These are phyloP conservation scores for Rhodotorula kratochvilovae DNA, from an alignment of 768 basidiomycete species.

Conservation along the genomic window DNA sequence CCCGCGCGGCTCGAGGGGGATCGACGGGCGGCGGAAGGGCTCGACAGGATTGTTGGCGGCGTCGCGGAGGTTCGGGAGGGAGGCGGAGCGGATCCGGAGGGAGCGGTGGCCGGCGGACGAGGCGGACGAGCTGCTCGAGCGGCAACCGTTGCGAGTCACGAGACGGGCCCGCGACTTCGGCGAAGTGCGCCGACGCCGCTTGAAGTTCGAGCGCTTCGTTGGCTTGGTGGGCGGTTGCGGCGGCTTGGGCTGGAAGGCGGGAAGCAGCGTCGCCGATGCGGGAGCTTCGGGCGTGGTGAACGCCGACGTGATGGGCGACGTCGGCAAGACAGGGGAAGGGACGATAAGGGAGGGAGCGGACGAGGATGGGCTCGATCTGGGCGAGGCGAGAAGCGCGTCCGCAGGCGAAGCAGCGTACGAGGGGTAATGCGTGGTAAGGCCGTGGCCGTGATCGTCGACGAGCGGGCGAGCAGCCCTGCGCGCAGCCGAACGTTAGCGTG, in stretches of 20 bases:
- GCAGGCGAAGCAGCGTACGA: background rate
- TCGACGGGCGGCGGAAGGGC: conserved; percentile 2
- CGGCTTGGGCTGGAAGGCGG: conserved; percentile 45
- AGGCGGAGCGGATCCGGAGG: conserved; percentile 27
- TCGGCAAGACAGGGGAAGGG: background rate
- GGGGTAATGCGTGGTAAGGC: background rate
- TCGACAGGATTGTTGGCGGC: background rate
- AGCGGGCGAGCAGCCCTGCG: background rate
- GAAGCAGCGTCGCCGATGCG: background rate
- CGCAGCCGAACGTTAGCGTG: background rate
- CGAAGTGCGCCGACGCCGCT: no score
- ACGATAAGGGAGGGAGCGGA: background rate
- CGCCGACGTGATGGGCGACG: background rate
- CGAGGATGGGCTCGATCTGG: background rate
- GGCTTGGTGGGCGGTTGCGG: no score
- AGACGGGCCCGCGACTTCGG: no score
- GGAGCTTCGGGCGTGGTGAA: background rate
- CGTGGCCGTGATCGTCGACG: background rate
- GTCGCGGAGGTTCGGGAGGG: conserved; percentile 21
- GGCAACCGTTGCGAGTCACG: conserved; percentile 50
- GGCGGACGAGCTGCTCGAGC: conserved; percentile 57
- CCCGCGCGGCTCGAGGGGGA: conserved; percentile 21
- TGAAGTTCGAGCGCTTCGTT: no score
- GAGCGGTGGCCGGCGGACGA: conserved; percentile 52
- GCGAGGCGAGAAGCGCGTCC: background rate